Evolutionary conservation across 768 basidiomycete species (phyloP).

Genomic region (Coprinopsis sp.): DNA sequence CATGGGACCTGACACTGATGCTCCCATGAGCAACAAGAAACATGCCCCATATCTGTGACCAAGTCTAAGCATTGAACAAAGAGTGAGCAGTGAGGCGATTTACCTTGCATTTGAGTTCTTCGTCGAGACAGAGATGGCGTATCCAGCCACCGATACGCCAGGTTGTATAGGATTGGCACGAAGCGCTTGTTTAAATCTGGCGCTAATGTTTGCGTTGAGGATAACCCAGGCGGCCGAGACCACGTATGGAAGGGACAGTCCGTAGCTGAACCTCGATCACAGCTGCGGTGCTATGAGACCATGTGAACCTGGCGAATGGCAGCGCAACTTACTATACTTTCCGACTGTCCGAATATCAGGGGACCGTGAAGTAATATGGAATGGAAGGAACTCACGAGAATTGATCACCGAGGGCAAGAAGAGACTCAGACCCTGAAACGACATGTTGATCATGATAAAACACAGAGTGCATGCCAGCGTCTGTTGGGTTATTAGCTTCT

Average conservation of each 20-base stretch:
- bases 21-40: constrained; percentile 38
- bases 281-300: constrained; percentile 20
- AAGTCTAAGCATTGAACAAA: background rate
- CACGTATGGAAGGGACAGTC: constrained; percentile 42
- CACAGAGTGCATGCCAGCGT: constrained; percentile 26
- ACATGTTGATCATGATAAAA: constrained; percentile 28
- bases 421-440: constrained; percentile 30
- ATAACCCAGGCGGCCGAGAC: constrained; percentile 37
- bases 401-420: constrained; percentile 38
- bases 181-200: constrained; percentile 30
- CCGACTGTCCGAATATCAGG: constrained; percentile 21
- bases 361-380: background rate
- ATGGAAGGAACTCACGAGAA: constrained; percentile 25
- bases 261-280: constrained; percentile 41
- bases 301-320: background rate
- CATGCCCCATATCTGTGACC: constrained; percentile 38
- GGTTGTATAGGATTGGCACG: constrained; percentile 31
- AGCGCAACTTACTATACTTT: constrained; percentile 25
- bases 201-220: constrained; percentile 29
- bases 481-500: constrained; percentile 12
- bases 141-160: constrained; percentile 34
- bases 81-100: background rate
- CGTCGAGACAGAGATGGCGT: constrained; percentile 38
- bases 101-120: constrained; percentile 33
- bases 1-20: constrained; percentile 33